Evolutionary conservation across 345 rosid species (phyloP).

Genomic region (Brassica cretica): DNA sequence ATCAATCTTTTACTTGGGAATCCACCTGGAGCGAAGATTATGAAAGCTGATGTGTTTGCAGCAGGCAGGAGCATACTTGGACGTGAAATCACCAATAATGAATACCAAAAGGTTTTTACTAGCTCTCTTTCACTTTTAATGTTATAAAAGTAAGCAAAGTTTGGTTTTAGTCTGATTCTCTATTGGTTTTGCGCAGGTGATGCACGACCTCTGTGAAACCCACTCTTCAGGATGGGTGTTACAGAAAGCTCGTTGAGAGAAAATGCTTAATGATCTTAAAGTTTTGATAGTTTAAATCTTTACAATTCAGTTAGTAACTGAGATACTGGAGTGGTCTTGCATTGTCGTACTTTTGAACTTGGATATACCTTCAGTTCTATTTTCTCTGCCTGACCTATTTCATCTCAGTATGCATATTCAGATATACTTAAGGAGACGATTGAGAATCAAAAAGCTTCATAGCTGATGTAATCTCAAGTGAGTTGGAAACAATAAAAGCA

Average conservation of each 20-base stretch:
- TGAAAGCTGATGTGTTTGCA: constrained; percentile 60
- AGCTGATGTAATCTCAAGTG: constrained; percentile 1
- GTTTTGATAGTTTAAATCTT: constrained; percentile 13
- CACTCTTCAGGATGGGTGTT: constrained; percentile 60
- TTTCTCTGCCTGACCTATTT: neutral
- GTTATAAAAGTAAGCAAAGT: neutral
- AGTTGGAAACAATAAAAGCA: neutral
- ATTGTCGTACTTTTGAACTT: neutral
- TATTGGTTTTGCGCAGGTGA: constrained; percentile 44
- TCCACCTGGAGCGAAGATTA: constrained; percentile 60
- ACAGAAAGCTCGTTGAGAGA: constrained; percentile 41
- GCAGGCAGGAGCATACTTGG: constrained; percentile 51
- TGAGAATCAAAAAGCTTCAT: constrained; percentile 4
- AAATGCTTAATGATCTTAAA: neutral
- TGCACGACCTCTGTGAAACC: constrained; percentile 63
- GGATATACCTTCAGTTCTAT: neutral
- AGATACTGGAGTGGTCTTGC: neutral
- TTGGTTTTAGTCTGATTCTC: neutral
- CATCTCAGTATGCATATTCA: neutral
- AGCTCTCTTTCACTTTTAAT: neutral
- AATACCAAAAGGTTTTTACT: constrained; percentile 60
- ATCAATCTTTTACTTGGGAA: constrained; percentile 55
- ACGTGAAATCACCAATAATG: constrained; percentile 49
- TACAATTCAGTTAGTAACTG: neutral
- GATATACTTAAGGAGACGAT: neutral